Evolutionary conservation across 106 monocot genomes (phyloP), one percentile per base, ranked within the genome.

Genomic region (Platanthera guangdongensis): DNA sequence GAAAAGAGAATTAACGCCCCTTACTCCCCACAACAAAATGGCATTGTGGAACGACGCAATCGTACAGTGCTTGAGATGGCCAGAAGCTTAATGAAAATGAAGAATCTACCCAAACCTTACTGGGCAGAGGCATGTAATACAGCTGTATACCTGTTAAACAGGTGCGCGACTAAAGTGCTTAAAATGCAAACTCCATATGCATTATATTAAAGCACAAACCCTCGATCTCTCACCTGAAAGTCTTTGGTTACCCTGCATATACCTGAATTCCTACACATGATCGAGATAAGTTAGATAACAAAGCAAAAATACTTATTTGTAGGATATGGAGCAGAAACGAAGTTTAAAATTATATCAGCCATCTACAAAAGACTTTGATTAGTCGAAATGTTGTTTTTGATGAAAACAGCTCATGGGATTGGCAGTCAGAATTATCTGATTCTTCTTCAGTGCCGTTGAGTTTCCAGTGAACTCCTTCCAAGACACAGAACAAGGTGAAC

Each of bases 21-120:
- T 6, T 76, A 77, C 15, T 47, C 82, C 1, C 71, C 82, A 21
- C 77, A 82, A 45, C 77, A 68, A 77, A 82, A 82, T 52, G 81
- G 77, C 10, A 55, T 82, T 2, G 81, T 62, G 0, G 70, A 82
- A 25, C 52, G 77, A 12, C 63, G 72, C 12, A 82, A 82, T 30
- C 59, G 46, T 22, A 82, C 77, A 6, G 68, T 81, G 0, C 50
- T 71, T 4, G 76, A 52, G 32, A 81, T 81, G 81, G 50, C 76
- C 2, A 0, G 76, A 8, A 32, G 54, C 68, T 48, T 81, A 71
- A 0, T 81, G 45, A 76, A 77, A 63, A 47, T 14, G 5, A 76
- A 52, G 52, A 14, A 15, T 1, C 8, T 81, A 9, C 81, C 76
- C 0, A 71, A 48, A 3, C n/a, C n/a, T n/a, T n/a, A n/a, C n/a